Percentiles rank a stretch among this genome's conserved stretches.
These are phyloP conservation scores for Fusarium hostae DNA, from an alignment of 2,329 filamentous ascomycete species.

Conservation along the genomic window DNA sequence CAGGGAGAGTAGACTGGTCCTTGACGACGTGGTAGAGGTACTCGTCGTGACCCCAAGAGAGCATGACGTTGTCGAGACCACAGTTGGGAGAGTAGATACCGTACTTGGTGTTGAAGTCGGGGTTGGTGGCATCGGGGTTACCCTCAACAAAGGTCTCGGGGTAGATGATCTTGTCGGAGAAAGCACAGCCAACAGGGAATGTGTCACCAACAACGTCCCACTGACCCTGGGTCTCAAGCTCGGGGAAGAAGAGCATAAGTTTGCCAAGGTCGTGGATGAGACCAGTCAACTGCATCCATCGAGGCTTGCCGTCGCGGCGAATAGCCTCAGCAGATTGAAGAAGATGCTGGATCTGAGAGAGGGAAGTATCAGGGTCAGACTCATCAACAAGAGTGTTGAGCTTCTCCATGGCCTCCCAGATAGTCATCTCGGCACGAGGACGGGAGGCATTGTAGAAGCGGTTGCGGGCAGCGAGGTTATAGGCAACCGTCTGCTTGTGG, in stretches of 20 bases:
- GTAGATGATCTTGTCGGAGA: constrained; percentile 82
- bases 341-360: constrained; percentile 90
- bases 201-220: constrained; percentile 95
- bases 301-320: constrained; percentile 82
- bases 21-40: constrained; percentile 89
- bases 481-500: constrained; percentile 79
- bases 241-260: constrained; percentile 80
- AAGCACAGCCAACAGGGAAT: constrained; percentile 81
- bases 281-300: constrained; percentile 84
- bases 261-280: constrained; percentile 85
- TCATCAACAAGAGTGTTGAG: constrained; percentile 92
- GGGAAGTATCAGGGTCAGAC: constrained; percentile 87
- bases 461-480: constrained; percentile 82
- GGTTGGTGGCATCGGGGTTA: constrained; percentile 79
- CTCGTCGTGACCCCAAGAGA: constrained; percentile 91
- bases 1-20: constrained; percentile 81
- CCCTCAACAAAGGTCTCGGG: constrained; percentile 74
- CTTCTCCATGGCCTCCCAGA: constrained; percentile 94
- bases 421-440: constrained; percentile 75
- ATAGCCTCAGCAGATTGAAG: constrained; percentile 91
- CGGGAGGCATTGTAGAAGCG: constrained; percentile 68
- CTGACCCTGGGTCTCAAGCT: constrained; percentile 75
- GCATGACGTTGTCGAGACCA: constrained; percentile 87
- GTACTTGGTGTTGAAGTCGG: constrained; percentile 77
- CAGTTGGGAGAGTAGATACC: constrained; percentile 85